Conservation (phyloP, 768 basidiomycete genomes). For the Suillus paluster region DNA sequence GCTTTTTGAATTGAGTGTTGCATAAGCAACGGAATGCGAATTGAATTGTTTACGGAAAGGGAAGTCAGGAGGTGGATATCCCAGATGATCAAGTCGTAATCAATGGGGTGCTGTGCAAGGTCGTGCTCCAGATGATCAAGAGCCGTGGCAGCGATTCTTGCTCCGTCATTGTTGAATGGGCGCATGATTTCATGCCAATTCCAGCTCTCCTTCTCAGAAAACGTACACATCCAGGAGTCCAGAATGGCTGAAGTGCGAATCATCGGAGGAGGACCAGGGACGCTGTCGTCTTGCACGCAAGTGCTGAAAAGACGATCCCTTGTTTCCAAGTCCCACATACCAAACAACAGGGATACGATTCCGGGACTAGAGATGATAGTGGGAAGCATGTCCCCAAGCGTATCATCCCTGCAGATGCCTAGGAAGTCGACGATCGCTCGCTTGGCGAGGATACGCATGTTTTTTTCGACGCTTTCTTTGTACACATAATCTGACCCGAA, state of each 20-base stretch:
- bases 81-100: conserved; percentile 34
- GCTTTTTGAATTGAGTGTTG: conserved; percentile 24
- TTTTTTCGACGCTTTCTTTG: conserved; percentile 19
- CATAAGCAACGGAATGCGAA: conserved; percentile 27
- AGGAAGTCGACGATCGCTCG: conserved; percentile 25
- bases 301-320: conserved; percentile 22
- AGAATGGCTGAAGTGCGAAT: conserved; percentile 19
- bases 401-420: conserved; percentile 18
- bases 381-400: conserved; percentile 24
- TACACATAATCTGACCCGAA: conserved; percentile 27
- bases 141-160: conserved; percentile 25
- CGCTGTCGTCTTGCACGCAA: conserved; percentile 7
- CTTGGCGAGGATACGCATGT: conserved; percentile 27
- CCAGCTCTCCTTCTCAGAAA: conserved; percentile 28
- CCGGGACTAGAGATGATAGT: conserved; percentile 20
- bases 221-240: conserved; percentile 33
- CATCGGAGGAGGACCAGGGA: conserved; percentile 5
- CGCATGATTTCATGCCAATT: conserved; percentile 30
- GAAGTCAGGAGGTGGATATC: conserved; percentile 33
- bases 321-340: conserved; percentile 33
- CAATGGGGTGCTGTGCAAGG: conserved; percentile 20
- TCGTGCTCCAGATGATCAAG: conserved; percentile 30
- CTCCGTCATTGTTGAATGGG: conserved; percentile 24
- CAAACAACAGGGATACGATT: conserved; percentile 24
- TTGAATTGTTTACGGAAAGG: conserved; percentile 28